Evolutionary conservation across 78 protist genomes (phyloP).

Genomic region (Mastigamoeba balamuthi): DNA sequence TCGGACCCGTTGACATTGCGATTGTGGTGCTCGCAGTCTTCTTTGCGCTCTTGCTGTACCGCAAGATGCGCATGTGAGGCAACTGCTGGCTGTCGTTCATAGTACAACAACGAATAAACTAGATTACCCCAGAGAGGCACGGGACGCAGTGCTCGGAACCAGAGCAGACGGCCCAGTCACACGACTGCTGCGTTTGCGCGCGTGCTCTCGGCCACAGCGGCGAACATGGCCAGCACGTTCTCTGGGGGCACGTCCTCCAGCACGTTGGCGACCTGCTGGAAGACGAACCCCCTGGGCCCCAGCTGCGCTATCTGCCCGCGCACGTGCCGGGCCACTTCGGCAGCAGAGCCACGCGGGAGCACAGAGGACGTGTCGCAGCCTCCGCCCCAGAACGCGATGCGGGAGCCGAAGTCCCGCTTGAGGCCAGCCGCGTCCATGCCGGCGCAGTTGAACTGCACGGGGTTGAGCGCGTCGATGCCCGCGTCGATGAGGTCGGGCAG

Average conservation of each 20-base stretch:
- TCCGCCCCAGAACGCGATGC: not conserved
- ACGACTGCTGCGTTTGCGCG: too few relatives aligned
- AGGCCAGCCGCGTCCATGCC: not conserved
- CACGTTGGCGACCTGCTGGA: not conserved
- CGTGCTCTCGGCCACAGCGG: too few relatives aligned
- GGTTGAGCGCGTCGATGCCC: not conserved
- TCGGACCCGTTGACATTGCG: too few relatives aligned
- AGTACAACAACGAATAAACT: too few relatives aligned
- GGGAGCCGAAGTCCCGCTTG: not conserved
- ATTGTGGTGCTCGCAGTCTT: too few relatives aligned
- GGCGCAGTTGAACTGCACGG: not conserved
- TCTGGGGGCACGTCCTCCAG: not conserved
- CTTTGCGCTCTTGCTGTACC: too few relatives aligned
- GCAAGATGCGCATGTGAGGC: too few relatives aligned
- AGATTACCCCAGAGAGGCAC: too few relatives aligned
- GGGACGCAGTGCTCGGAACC: too few relatives aligned
- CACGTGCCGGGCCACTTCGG: not conserved
- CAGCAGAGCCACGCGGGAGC: not conserved
- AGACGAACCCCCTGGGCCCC: not conserved
- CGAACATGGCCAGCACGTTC: not conserved
- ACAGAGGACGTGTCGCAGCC: not conserved
- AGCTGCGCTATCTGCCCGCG: not conserved
- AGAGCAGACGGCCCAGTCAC: too few relatives aligned
- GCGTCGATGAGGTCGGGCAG: not conserved
- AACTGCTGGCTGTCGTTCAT: too few relatives aligned